Evolutionary conservation across 352 stramenopile species (phyloP), one percentile per base, ranked within the genome.

Genomic region (Phytophthora podocarpi): DNA sequence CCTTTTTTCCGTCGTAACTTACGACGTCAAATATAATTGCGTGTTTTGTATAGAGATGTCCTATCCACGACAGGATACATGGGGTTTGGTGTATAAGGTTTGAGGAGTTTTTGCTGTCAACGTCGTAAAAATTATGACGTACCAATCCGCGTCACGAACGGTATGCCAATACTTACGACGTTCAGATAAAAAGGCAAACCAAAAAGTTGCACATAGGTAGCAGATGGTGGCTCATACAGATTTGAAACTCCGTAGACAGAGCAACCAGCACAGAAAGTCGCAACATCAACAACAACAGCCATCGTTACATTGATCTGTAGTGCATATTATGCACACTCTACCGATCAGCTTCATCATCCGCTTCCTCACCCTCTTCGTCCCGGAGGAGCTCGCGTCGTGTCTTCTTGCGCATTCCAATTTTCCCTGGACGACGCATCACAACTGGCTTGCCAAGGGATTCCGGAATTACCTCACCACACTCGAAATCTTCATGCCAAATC

Each of bases 401-500:
- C 24, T 23, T 34, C 15, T 48, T 32, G 3, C 32, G 32, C 11
- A 1, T 5, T 8, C 32, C 32, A 3, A 37, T 6, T 37, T 37
- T 37, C 8, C 11, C 32, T 37, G 32, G 13, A 18, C 32, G 5
- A 3, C 32, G 11, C 32, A 37, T 11, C 6, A 37, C 10, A 37
- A 37, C 13, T 3, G 12, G 10, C 32, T 37, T 37, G 11, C 32
- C 32, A 9, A 37, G 32, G 2, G 32, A n/a, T 18, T 39, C 43
- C 6, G 27, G 43, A 18, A 52, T 52, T 4, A 16, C 10, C 1
- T n/a, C 9, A 1, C 28, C 43, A 4, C 9, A 15, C 1, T 40
- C 43, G 9, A 52, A 52, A 23, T 52, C 43, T 12, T 52, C 43
- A 20, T 52, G 43, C 28, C 10, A 47, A 1, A 47, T 47, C 5